Percentiles rank a stretch among this genome's conserved stretches.
phyloP scores from a whole-genome alignment of 2,329 filamentous ascomycete genomes.

The Didymella arachidicola region DNA sequence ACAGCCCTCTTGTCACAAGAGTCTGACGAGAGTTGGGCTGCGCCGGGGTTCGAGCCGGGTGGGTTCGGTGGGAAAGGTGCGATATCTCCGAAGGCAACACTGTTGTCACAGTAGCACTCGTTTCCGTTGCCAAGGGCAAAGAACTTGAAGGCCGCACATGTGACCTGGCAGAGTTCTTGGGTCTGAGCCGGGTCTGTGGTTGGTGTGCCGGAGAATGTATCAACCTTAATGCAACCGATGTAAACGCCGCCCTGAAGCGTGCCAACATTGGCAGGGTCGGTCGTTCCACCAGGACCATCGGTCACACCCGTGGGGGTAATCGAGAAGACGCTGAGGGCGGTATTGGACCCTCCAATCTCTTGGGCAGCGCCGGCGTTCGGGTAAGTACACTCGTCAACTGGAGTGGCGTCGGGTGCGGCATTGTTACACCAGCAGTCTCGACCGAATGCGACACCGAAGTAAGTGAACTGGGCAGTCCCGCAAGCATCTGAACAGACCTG shows the following conservation, averaged over 20 bases:
- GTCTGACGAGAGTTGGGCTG: neutral
- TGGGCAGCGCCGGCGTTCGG: neutral
- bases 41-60: too few relatives aligned
- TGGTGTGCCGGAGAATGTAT: neutral
- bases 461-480: neutral
- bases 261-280: too few relatives aligned
- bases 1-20: neutral
- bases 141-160: conserved; percentile 3
- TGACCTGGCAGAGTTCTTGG: neutral
- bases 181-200: neutral
- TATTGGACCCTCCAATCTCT: neutral
- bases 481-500: neutral
- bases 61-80: too few relatives aligned
- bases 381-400: neutral
- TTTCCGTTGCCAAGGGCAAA: conserved; percentile 5
- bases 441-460: conserved; percentile 1
- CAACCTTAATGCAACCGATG: neutral
- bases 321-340: neutral
- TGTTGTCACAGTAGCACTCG: conserved; percentile 8
- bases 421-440: conserved; percentile 1
- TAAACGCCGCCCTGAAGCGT: neutral
- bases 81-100: neutral
- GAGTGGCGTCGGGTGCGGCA: neutral
- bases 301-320: neutral
- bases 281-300: too few relatives aligned